Conservation (phyloP, 2,329 filamentous ascomycete species). For the Ophiostoma quercus region DNA sequence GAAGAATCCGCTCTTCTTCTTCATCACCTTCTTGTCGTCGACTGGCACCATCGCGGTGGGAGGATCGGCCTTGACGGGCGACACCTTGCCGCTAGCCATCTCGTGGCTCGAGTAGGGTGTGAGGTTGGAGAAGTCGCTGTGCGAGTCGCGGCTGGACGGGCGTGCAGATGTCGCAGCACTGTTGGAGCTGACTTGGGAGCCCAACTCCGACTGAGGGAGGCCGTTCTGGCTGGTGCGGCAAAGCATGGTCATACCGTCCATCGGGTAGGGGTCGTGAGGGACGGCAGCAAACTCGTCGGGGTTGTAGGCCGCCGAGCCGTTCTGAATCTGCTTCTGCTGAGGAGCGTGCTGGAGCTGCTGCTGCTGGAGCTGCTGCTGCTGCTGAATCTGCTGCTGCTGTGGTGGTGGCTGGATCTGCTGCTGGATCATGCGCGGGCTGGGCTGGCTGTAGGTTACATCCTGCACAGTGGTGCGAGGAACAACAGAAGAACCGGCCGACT, state of each 20-base stretch:
- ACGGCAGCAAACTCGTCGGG: conserved; percentile 63
- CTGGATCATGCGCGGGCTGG: conserved; percentile 13
- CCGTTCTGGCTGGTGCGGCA: conserved; percentile 56
- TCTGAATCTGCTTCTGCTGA: conserved; percentile 32
- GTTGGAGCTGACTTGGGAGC: conserved; percentile 34
- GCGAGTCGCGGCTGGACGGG: conserved; percentile 78
- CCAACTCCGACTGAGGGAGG: conserved; percentile 36
- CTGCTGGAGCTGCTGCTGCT: conserved; percentile 24
- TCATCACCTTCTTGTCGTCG: conserved; percentile 61
- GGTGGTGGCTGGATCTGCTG: conserved; percentile 24
- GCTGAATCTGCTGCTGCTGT: conserved; percentile 26
- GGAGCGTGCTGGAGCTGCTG: conserved; percentile 30
- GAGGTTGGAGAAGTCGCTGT: conserved; percentile 84
- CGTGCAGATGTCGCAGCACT: conserved; percentile 56
- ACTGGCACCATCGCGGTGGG: conserved; percentile 39
- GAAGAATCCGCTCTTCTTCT: conserved; percentile 81
- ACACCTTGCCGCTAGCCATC: conserved; percentile 62
- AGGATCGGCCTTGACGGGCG: conserved; percentile 58
- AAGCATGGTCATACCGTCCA: conserved; percentile 63
- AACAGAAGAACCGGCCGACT: neutral
- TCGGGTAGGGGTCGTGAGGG: conserved; percentile 50
- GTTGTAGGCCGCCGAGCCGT: conserved; percentile 37
- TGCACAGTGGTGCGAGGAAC: conserved; percentile 9
- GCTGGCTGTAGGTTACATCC: conserved; percentile 9
- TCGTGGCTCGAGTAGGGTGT: conserved; percentile 87